Percentiles rank a stretch among this genome's conserved stretches.
These are phyloP conservation scores for Trichoderma sp. DNA, from an alignment of 2,329 filamentous ascomycete genomes.

Conservation along the genomic window DNA sequence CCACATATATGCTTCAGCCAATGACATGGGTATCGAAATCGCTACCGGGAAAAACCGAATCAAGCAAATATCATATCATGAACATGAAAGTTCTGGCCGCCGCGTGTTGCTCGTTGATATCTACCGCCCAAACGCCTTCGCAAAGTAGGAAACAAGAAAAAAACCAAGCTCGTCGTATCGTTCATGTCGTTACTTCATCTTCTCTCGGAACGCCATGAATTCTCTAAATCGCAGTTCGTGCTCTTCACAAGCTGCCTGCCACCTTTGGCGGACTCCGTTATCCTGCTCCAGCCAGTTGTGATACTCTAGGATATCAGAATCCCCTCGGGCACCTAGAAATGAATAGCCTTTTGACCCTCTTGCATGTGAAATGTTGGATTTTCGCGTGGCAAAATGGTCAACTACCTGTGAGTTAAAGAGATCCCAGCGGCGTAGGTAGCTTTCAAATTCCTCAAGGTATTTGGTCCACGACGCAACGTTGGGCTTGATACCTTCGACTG, in stretches of 20 bases:
- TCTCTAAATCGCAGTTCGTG: conserved; percentile 59
- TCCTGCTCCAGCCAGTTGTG: conserved; percentile 61
- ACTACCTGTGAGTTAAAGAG: conserved; percentile 52
- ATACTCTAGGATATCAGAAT: conserved; percentile 55
- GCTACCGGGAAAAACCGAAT: neutral
- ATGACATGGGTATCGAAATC: conserved; percentile 5
- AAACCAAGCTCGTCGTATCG: neutral
- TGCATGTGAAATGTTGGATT: conserved; percentile 40
- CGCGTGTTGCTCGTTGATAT: neutral
- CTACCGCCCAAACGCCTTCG: neutral
- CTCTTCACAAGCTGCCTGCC: conserved; percentile 56
- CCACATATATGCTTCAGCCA: neutral
- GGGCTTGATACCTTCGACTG: conserved; percentile 44
- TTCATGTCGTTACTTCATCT: conserved; percentile 36
- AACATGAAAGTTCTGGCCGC: neutral
- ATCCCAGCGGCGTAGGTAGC: conserved; percentile 51
- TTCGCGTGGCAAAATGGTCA: conserved; percentile 54
- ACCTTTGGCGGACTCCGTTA: conserved; percentile 57
- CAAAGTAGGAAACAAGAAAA: neutral
- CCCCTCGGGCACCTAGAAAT: conserved; percentile 44
- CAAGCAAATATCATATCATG: neutral
- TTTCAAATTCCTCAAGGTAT: conserved; percentile 52
- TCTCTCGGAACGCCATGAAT: conserved; percentile 50
- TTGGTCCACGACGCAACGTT: conserved; percentile 44
- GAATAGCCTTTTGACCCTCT: conserved; percentile 42